Percentiles rank a stretch among this genome's conserved stretches.
These are phyloP conservation scores for Immersiella caudata DNA, from an alignment of 495 filamentous ascomycete species.

Conservation along the genomic window DNA sequence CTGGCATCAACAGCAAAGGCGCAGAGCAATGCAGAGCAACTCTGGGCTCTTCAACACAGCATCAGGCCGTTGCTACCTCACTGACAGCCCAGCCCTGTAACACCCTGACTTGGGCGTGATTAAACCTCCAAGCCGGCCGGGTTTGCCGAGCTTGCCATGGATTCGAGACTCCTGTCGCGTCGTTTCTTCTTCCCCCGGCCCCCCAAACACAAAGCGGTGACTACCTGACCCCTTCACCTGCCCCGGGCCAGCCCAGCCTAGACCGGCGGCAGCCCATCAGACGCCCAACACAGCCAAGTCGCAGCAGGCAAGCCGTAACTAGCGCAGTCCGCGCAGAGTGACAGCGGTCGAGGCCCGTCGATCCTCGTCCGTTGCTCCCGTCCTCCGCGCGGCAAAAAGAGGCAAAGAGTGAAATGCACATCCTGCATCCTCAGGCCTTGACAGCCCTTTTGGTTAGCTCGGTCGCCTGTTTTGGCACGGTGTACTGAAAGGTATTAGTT, in stretches of 20 bases:
- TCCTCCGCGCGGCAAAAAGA: neutral
- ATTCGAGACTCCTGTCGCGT: neutral
- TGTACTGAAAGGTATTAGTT: too few species aligned
- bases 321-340: neutral
- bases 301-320: neutral
- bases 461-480: neutral
- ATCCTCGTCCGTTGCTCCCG: neutral
- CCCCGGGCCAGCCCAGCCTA: too few species aligned
- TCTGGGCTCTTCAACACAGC: neutral
- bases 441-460: neutral
- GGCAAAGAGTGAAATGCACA: neutral
- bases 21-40: neutral
- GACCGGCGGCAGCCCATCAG: too few species aligned
- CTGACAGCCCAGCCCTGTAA: neutral
- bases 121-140: neutral
- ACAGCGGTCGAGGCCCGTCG: neutral
- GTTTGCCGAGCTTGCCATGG: neutral
- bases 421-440: neutral
- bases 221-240: too few species aligned
- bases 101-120: neutral
- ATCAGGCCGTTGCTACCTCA: too few species aligned
- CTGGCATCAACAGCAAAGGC: neutral
- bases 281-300: too few species aligned
- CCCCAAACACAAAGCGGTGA: too few species aligned
- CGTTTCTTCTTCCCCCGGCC: too few species aligned